A percentile compares a stretch with the other conserved stretches of the same genome.
Conservation (phyloP, 108 stramenopile genomes). For the Cyclotella baltica region DNA sequence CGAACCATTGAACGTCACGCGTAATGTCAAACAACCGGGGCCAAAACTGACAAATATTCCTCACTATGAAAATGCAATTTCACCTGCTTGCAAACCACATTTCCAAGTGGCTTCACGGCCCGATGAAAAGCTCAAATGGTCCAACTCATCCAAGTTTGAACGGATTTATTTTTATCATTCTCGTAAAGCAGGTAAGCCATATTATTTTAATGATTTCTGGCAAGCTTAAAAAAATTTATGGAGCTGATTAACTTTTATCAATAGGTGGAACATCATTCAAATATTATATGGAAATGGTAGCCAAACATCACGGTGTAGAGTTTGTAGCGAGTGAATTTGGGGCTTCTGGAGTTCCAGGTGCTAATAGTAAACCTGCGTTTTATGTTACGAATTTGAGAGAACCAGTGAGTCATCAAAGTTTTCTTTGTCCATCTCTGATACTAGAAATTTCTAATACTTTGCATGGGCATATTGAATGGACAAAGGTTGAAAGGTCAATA, state of each 20-base stretch:
- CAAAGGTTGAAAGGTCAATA: conserved; percentile 32
- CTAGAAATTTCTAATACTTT: background rate
- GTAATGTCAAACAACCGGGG: background rate
- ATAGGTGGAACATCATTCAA: conserved; percentile 29
- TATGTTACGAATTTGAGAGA: conserved; percentile 49
- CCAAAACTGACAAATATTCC: background rate
- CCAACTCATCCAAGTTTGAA: conserved; percentile 28
- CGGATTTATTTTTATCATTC: conserved; percentile 44
- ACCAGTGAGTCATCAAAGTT: conserved; percentile 24
- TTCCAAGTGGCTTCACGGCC: conserved; percentile 11
- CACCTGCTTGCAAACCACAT: conserved; percentile 42
- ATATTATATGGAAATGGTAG: conserved; percentile 32
- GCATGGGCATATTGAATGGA: background rate
- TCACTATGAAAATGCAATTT: conserved; percentile 7
- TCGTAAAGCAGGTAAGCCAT: conserved; percentile 15
- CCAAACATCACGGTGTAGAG: conserved; percentile 40
- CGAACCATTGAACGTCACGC: no score
- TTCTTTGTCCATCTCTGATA: background rate
- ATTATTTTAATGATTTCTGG: background rate
- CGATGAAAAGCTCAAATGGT: conserved; percentile 7
- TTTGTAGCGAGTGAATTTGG: conserved; percentile 19
- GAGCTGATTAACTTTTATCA: background rate
- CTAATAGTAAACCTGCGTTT: conserved; percentile 33
- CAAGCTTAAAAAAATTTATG: background rate
- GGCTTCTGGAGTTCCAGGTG: conserved; percentile 34